Evolutionary conservation across 2,329 filamentous ascomycete species (phyloP).

Genomic region (Trichothecium sympodiale): DNA sequence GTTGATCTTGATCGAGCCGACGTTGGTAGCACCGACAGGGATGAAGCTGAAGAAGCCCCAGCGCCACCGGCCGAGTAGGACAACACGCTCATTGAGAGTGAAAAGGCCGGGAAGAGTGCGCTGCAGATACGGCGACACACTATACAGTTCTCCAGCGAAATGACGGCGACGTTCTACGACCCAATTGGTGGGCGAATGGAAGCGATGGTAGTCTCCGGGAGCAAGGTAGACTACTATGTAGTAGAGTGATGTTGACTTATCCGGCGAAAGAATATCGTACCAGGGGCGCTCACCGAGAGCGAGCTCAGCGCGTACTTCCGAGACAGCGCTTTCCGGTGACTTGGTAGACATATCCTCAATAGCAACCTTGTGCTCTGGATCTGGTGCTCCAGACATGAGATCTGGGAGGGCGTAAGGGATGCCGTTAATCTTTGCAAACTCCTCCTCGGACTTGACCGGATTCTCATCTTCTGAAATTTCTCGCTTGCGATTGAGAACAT

Average conservation of each 20-base stretch:
- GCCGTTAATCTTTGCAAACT: constrained; percentile 89
- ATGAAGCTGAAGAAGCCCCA: constrained; percentile 97
- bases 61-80: constrained; percentile 85
- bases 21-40: constrained; percentile 93
- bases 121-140: constrained; percentile 89
- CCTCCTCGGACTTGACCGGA: constrained; percentile 68
- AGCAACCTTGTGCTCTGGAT: constrained; percentile 32
- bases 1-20: constrained; percentile 93
- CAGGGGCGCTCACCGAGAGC: constrained; percentile 60
- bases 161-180: constrained; percentile 91
- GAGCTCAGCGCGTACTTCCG: constrained; percentile 74
- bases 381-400: constrained; percentile 63
- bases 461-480: constrained; percentile 43
- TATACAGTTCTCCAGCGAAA: constrained; percentile 93
- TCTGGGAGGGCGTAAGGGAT: constrained; percentile 90
- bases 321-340: constrained; percentile 56
- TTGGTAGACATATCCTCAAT: constrained; percentile 64
- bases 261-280: constrained; percentile 54
- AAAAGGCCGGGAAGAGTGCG: constrained; percentile 88
- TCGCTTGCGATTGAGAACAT: constrained; percentile 12
- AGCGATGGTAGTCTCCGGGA: constrained; percentile 95
- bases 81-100: constrained; percentile 91
- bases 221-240: constrained; percentile 94
- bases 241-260: constrained; percentile 65
- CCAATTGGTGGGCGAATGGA: constrained; percentile 93